Base-by-base conservation (phyloP, 805 yeast genomes). In the Helenozyma rhizophorensis region DNA sequence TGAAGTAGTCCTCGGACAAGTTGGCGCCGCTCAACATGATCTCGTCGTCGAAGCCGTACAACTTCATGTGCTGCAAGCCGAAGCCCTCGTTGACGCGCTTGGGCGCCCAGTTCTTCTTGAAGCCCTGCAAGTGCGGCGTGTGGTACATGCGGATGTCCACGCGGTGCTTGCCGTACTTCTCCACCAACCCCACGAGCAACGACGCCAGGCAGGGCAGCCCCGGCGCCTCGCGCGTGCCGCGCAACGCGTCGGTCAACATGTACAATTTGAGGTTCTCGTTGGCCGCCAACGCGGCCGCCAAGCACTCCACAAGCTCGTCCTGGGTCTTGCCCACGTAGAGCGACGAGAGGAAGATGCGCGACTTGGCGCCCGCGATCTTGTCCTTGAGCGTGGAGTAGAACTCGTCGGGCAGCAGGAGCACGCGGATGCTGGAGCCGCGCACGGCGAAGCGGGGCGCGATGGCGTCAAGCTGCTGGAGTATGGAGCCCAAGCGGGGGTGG, bases 1-100 rank as follows among this genome's bases (percentile, higher is more conserved):
- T 84, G 60, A 93, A 93, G 58, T 93, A 93, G 60, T 93, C 98
- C 23, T 74, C 67, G 0, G 96, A 86, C 29, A 93, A 67, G 51
- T 93, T 93, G 2, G 98, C 98, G 6, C 97, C 98, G 12, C 84
- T 75, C 21, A 93, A 68, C 13, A 93, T 73, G 25, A 93, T 77
- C 52, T 89, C 96, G 49, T 87, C 78, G 56, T 93, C 98, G 50
- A 89, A 79, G 2, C 98, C 98, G 56, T 93, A 93, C 18, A 93
- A 72, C 56, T 93, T 93, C 97, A 93, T 93, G 54, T 93, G 98
- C 57, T 93, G 98, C 32, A 93, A 70, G 0, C 98, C 98, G 62
- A 72, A 75, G 3, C 94, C 89, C 61, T 93, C 98, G 57, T 89
- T 88, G 42, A 90, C 68, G 42, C 98, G 71, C 38, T 74, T 80